These are phyloP conservation scores for Wickerhamomyces pijperi DNA, from an alignment of 805 yeast species.

Conservation along the genomic window DNA sequence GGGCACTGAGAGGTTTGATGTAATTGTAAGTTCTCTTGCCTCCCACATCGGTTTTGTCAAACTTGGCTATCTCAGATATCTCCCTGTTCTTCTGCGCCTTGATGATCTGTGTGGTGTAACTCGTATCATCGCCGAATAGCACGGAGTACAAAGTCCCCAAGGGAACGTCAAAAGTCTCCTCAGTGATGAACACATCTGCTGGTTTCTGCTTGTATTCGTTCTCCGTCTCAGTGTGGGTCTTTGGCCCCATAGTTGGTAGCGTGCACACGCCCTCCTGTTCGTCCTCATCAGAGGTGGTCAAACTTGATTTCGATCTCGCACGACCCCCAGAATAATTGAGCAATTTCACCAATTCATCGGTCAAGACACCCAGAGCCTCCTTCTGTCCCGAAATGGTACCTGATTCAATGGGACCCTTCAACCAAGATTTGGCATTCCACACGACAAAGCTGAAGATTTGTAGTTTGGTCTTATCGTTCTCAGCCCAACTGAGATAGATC, in stretches of 20 bases:
- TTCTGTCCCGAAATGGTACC: conserved; percentile 67
- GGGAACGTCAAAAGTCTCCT: conserved; percentile 48
- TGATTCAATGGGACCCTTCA: conserved; percentile 64
- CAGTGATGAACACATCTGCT: conserved; percentile 37
- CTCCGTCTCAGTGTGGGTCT: conserved; percentile 29
- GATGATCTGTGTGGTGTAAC: conserved; percentile 34
- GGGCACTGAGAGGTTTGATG: conserved; percentile 60
- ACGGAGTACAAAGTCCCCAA: conserved; percentile 49
- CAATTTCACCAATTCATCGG: conserved; percentile 27
- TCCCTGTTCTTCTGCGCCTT: conserved; percentile 53
- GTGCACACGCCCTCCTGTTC: conserved; percentile 9
- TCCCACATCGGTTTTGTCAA: conserved; percentile 16
- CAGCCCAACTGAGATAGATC: conserved; percentile 52
- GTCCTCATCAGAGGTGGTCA: conserved; percentile 6
- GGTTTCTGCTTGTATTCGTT: conserved; percentile 29
- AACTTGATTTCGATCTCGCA: conserved; percentile 1
- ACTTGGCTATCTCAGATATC: conserved; percentile 35
- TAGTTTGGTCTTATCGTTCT: conserved; percentile 39
- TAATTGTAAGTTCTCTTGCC: conserved; percentile 48
- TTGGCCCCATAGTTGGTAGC: conserved; percentile 25
- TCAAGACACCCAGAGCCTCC: conserved; percentile 37
- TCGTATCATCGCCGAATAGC: conserved; percentile 50
- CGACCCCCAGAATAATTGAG: conserved; percentile 7
- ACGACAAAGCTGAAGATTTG: conserved; percentile 44
- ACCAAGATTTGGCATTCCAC: conserved; percentile 75